Evolutionary conservation across 805 yeast species (phyloP), one percentile per base, ranked within the genome.

Genomic region (Scheffersomyces stipitis): DNA sequence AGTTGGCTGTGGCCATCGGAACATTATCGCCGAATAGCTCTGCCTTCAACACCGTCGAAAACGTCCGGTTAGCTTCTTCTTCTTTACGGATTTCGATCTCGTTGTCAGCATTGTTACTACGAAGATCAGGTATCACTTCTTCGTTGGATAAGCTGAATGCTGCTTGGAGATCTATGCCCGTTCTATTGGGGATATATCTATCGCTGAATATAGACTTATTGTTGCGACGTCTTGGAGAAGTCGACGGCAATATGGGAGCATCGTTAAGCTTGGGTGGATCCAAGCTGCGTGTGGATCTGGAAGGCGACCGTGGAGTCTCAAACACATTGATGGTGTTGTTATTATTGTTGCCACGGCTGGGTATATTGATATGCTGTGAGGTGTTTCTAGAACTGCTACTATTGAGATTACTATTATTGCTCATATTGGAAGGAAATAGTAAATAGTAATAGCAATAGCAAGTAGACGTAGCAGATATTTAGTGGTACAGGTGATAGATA

Each of bases 11-110:
- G 8, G 72, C 71, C 66, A 60, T 60, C 4, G 90, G 87, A 3
- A 87, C 78, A 42, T 85, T 78, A 54, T 84, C 93, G 12, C 97
- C 98, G 68, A 93, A 93, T 24, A 93, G 64, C 58, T 93, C 99
- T 23, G 95, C 86, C 49, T 86, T 84, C 32, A 93, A 65, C 2
- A 93, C 86, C 0, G 91, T 80, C 37, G 90, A 82, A 60, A 90
- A 93, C 0, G 96, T 86, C 45, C 84, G 69, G 56, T 86, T 86
- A 4, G 96, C 96, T 52, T 86, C 95, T 48, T 82, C 83, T 52
- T 81, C 87, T 45, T 80, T 72, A 45, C 81, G 75, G 26, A 71
- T 66, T 44, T 86, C 93, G 15, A 83, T 64, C 49, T 85, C 95
- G 46, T 73, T 74, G 34, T 75, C 80, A 5, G 64, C 55, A 41